A percentile compares a stretch with the other conserved stretches of the same genome.
Evolutionary conservation across 352 stramenopile species (phyloP).

Genomic region (Pythium vanterpoolii): DNA sequence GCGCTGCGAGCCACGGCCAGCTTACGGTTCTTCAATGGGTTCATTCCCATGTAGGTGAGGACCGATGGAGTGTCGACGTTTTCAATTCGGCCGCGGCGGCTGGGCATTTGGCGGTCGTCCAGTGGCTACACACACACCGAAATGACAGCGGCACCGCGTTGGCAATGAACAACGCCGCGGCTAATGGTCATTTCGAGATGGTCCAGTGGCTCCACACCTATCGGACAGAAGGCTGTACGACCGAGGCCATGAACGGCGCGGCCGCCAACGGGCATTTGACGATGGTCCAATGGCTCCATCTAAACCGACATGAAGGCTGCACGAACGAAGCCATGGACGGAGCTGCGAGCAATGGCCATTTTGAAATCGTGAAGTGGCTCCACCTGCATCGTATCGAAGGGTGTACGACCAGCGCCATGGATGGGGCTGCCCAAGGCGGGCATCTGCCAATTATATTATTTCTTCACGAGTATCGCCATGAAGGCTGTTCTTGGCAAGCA

Average conservation of each 20-base stretch:
- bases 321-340: slow-evolving; percentile 8
- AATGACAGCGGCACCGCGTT: background rate
- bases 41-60: background rate
- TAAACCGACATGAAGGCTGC: slow-evolving; percentile 2
- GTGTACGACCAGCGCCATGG: slow-evolving; percentile 7
- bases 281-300: slow-evolving; percentile 8
- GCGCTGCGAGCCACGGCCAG: slow-evolving; percentile 6
- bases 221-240: slow-evolving; percentile 11
- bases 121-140: slow-evolving; percentile 10
- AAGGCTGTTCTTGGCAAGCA: slow-evolving; percentile 13
- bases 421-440: slow-evolving; percentile 2
- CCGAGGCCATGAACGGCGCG: slow-evolving; percentile 12
- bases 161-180: slow-evolving; percentile 5
- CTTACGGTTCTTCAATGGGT: slow-evolving; percentile 6
- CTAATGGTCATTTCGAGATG: slow-evolving; percentile 5
- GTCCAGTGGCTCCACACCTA: slow-evolving; percentile 14
- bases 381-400: slow-evolving; percentile 3
- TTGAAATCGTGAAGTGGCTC: slow-evolving; percentile 9
- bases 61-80: slow-evolving; percentile 3
- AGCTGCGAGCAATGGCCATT: slow-evolving; percentile 3
- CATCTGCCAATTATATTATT: slow-evolving; percentile 7
- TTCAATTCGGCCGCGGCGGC: background rate
- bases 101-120: slow-evolving; percentile 1
- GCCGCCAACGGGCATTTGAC: slow-evolving; percentile 1
- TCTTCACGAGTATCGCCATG: slow-evolving; percentile 6